These are phyloP conservation scores for Allium fistulosum DNA, from an alignment of 106 monocot species.

Conservation along the genomic window DNA sequence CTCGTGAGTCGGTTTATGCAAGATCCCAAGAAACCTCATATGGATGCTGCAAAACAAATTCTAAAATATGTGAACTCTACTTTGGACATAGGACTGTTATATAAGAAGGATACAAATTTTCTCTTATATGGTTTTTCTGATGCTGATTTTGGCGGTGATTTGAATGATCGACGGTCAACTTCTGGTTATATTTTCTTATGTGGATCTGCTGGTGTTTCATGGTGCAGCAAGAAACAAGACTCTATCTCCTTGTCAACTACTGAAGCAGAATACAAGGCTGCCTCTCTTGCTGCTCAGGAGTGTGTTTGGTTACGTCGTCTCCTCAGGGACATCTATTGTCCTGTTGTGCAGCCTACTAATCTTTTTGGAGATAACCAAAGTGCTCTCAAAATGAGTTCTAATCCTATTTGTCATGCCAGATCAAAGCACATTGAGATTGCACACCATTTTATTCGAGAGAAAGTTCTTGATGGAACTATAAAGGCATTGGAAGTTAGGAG, in stretches of 20 bases:
- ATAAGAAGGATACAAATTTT: background rate
- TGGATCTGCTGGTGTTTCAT: too few relatives aligned
- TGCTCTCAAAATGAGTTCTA: background rate
- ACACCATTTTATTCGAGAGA: background rate
- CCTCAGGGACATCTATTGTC: background rate
- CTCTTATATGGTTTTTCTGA: background rate
- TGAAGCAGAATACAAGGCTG: conserved; percentile 1
- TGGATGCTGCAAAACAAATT: conserved; percentile 4
- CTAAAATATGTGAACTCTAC: conserved; percentile 7
- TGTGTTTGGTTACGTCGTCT: conserved; percentile 2
- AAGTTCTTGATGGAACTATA: background rate
- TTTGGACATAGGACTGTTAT: conserved; percentile 2
- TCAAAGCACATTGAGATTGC: conserved; percentile 2
- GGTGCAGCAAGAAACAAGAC: conserved; percentile 7
- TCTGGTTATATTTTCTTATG: too few relatives aligned
- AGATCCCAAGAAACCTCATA: background rate
- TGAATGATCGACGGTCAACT: background rate
- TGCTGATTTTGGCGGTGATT: background rate
- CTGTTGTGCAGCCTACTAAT: background rate
- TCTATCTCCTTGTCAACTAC: conserved; percentile 2
- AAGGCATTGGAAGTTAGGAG: conserved; percentile 2
- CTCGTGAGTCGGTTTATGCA: conserved; percentile 8
- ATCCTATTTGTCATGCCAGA: conserved; percentile 4
- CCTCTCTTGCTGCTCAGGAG: conserved; percentile 8
- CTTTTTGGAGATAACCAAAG: conserved; percentile 9